Evolutionary conservation across 352 stramenopile species (phyloP).

Genomic region (Achlya hypogyna): DNA sequence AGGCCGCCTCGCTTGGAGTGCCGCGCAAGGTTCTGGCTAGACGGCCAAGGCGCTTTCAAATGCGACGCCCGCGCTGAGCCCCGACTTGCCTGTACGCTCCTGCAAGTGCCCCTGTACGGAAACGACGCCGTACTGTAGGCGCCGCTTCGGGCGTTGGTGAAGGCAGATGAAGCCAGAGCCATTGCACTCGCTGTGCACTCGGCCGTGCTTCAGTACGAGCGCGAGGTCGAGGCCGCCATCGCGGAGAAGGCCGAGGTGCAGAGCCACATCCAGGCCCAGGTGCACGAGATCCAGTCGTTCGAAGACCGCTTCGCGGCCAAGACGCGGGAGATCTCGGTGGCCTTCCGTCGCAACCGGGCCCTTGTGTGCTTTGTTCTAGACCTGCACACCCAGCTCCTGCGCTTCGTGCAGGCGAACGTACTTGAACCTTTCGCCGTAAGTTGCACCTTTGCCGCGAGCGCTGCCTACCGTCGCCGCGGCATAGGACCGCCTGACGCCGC

Average conservation of each 20-base stretch:
- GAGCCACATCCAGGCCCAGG: neutral
- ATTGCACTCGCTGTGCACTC: neutral
- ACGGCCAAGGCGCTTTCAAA: too few species aligned
- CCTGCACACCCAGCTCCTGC: conserved; percentile 10
- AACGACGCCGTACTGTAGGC: neutral
- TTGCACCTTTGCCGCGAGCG: neutral
- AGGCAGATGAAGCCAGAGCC: neutral
- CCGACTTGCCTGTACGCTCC: too few species aligned
- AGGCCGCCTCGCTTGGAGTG: neutral
- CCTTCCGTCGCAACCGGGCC: conserved; percentile 12
- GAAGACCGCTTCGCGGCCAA: neutral
- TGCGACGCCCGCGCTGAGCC: too few species aligned
- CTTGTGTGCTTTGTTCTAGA: conserved; percentile 10
- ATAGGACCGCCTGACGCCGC: neutral
- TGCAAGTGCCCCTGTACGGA: neutral
- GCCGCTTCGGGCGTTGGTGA: neutral
- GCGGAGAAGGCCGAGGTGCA: neutral
- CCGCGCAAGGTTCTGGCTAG: too few species aligned
- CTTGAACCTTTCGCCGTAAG: conserved; percentile 6
- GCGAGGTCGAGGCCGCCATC: neutral
- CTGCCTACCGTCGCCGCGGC: neutral
- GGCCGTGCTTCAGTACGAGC: neutral
- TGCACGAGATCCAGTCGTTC: conserved; percentile 1
- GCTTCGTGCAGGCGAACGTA: neutral
- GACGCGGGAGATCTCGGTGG: neutral